Evolutionary conservation across 495 filamentous ascomycete species (phyloP).

Genomic region (Beverwykella pulmonaria): DNA sequence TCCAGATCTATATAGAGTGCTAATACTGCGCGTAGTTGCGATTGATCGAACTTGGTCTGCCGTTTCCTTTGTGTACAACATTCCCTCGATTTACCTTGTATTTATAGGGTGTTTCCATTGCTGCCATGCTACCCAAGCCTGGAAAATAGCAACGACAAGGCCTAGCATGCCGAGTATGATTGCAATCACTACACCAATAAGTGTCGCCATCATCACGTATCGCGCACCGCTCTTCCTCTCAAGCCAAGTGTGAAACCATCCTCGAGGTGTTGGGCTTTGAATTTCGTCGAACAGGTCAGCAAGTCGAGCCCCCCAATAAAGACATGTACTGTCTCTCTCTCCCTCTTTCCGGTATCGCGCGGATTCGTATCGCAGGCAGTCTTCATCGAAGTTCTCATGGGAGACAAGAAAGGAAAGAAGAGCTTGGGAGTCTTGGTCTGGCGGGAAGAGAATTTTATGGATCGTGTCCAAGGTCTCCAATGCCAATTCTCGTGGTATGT

Average conservation of each 20-base stretch:
- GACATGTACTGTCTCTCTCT: neutral
- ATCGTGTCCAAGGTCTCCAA: neutral
- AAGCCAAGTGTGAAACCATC: neutral
- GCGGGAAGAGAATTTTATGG: neutral
- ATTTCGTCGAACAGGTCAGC: neutral
- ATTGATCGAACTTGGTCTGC: no score
- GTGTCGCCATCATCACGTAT: constrained; percentile 5
- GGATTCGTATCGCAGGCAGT: neutral
- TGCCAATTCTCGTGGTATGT: constrained; percentile 2
- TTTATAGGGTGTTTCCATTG: no score
- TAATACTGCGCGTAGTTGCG: no score
- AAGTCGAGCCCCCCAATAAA: neutral
- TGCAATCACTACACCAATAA: neutral
- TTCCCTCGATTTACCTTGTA: no score
- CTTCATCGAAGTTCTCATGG: neutral
- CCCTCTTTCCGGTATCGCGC: neutral
- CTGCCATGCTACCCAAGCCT: no score
- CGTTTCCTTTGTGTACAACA: no score
- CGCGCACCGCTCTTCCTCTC: neutral
- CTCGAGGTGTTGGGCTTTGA: neutral
- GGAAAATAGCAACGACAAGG: no score
- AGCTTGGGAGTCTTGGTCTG: neutral
- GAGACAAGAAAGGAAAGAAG: neutral
- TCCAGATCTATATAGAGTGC: no score
- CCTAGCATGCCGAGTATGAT: no score